Percentiles rank a stretch among this genome's conserved stretches.
Evolutionary conservation across 176 grass and related monocot genomes (phyloP).

Genomic region (Zoysia pacifica): DNA sequence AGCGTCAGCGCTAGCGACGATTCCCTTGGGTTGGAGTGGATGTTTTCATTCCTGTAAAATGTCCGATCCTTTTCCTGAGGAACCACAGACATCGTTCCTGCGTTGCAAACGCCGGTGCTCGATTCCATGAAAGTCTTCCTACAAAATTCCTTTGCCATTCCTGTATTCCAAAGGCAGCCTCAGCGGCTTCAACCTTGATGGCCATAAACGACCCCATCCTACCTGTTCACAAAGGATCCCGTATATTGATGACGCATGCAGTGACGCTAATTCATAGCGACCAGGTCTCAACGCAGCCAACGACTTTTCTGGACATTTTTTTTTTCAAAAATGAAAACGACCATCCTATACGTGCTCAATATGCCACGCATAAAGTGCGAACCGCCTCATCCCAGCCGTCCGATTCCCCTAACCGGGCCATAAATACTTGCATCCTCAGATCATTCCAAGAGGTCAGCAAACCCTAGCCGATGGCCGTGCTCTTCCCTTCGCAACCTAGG

Average conservation of each 20-base stretch:
- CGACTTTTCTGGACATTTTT: no score
- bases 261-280: slow-evolving; percentile 43
- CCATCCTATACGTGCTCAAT: background rate
- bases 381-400: slow-evolving; percentile 22
- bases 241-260: slow-evolving; percentile 32
- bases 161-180: background rate
- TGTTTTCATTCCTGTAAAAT: no score
- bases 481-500: background rate
- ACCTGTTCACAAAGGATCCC: slow-evolving; percentile 16
- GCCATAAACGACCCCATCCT: background rate
- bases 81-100: no score
- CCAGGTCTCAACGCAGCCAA: background rate
- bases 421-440: slow-evolving; percentile 42
- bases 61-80: no score
- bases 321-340: no score
- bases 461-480: background rate
- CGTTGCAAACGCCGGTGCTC: no score
- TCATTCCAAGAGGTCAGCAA: background rate
- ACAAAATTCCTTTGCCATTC: no score
- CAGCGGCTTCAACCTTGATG: background rate
- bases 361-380: background rate
- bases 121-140: no score
- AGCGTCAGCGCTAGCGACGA: no score
- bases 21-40: no score
- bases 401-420: background rate